A percentile compares a stretch with the other conserved stretches of the same genome.
phyloP scores from a whole-genome alignment of 805 yeast genomes.

The Grigorovia jiainica region DNA sequence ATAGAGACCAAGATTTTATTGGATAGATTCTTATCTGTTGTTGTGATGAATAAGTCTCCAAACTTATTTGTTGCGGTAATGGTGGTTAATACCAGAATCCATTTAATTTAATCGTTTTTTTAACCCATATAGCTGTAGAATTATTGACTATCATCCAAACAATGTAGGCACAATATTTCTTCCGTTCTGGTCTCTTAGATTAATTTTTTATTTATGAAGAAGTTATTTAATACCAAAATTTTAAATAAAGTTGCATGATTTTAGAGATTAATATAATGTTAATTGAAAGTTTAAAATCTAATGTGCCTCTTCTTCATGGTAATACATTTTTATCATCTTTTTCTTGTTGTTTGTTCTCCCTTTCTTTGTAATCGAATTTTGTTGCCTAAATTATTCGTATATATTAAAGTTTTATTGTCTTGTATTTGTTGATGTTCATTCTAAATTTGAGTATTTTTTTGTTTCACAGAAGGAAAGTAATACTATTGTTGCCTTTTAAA shows the following conservation, averaged over 20 bases:
- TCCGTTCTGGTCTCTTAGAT: conserved; percentile 37
- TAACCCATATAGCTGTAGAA: conserved; percentile 33
- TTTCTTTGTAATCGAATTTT: too few species aligned
- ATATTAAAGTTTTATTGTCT: too few species aligned
- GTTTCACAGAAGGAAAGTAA: too few species aligned
- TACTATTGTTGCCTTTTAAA: too few species aligned
- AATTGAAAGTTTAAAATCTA: conserved; percentile 27
- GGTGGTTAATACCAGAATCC: conserved; percentile 30
- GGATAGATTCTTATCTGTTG: conserved; percentile 18
- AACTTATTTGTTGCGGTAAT: conserved; percentile 6
- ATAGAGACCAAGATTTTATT: conserved; percentile 30
- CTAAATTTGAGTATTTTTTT: too few species aligned
- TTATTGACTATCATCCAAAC: conserved; percentile 30
- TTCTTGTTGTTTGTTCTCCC: too few species aligned
- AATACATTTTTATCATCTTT: conserved; percentile 18
- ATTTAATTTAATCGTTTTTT: conserved; percentile 20
- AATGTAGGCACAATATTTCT: conserved; percentile 29
- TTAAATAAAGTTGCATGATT: conserved; percentile 22
- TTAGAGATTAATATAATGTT: conserved; percentile 26
- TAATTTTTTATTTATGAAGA: conserved; percentile 24
- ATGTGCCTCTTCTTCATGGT: conserved; percentile 29
- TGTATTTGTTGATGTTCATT: too few species aligned
- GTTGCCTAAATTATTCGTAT: too few species aligned
- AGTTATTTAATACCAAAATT: conserved; percentile 11
- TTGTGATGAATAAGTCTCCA: conserved; percentile 3